Conservation (phyloP, 495 filamentous ascomycete species). For the Neurospora cerealis region DNA sequence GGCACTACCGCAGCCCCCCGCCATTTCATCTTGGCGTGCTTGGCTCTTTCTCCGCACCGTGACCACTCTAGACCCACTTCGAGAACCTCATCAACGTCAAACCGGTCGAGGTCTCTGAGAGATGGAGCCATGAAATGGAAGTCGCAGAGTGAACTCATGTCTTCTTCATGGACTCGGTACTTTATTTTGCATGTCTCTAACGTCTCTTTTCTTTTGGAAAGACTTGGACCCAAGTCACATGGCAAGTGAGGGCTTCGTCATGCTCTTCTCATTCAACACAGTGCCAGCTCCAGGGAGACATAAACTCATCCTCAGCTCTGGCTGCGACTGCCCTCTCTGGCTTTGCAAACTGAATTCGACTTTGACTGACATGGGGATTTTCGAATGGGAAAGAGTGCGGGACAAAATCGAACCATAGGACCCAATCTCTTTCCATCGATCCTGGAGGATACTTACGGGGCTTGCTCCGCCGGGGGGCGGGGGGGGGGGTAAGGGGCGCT, state of each 20-base stretch:
- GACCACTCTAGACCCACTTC: neutral
- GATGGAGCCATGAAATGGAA: neutral
- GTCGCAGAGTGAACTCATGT: neutral
- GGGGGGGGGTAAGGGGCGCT: neutral
- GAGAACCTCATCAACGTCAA: neutral
- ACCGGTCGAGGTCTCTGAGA: neutral
- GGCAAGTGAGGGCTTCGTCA: neutral
- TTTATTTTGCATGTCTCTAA: neutral
- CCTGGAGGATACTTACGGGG: neutral
- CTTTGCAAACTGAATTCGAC: neutral
- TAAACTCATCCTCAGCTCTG: neutral
- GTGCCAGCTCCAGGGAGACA: neutral
- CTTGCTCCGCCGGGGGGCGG: too few relatives aligned
- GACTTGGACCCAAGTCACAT: neutral
- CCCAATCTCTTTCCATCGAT: neutral
- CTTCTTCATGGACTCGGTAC: neutral
- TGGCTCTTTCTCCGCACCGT: neutral
- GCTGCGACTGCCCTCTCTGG: neutral
- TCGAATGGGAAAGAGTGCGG: neutral
- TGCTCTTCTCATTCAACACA: neutral
- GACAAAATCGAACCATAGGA: neutral
- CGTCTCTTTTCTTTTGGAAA: neutral
- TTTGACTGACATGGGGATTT: neutral
- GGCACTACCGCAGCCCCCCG: neutral
- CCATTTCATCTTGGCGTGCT: neutral